Evolutionary conservation across 2,329 filamentous ascomycete species (phyloP).

Genomic region (Sordariomycetes sp.): DNA sequence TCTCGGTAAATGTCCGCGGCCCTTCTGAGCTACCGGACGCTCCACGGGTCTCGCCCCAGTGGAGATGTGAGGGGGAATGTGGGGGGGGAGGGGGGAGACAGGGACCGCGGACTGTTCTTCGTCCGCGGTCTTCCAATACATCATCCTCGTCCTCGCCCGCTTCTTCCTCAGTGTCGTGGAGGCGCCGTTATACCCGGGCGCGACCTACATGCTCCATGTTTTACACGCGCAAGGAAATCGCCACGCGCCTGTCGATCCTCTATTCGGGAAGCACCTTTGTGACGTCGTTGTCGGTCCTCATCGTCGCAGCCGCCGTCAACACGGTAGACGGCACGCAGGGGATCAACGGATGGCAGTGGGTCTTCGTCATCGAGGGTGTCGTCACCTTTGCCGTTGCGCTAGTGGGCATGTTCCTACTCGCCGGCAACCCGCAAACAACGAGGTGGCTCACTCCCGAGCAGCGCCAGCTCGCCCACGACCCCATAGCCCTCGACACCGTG

Average conservation of each 20-base stretch:
- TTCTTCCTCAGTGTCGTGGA: slow-evolving; percentile 21
- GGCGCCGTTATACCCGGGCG: slow-evolving; percentile 22
- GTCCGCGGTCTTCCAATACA: slow-evolving; percentile 12
- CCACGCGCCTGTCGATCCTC: slow-evolving; percentile 44
- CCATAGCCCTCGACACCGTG: slow-evolving; percentile 30
- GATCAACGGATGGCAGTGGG: slow-evolving; percentile 52
- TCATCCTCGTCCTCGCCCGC: slow-evolving; percentile 22
- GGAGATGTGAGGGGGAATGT: not conserved
- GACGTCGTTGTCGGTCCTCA: slow-evolving; percentile 54
- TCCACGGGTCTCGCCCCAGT: not conserved
- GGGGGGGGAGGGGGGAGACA: not conserved
- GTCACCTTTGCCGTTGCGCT: slow-evolving; percentile 20
- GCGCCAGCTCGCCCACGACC: slow-evolving; percentile 26
- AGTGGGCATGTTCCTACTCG: slow-evolving; percentile 17
- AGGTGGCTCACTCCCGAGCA: slow-evolving; percentile 29
- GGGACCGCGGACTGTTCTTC: not conserved
- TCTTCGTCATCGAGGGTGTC: slow-evolving; percentile 55
- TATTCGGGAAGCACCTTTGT: slow-evolving; percentile 50
- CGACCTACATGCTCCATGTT: slow-evolving; percentile 26
- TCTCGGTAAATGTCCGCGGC: not conserved
- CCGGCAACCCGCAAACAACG: slow-evolving; percentile 31
- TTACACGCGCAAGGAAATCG: slow-evolving; percentile 53
- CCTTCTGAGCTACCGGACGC: not conserved
- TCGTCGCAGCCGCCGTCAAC: slow-evolving; percentile 49
- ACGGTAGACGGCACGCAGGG: slow-evolving; percentile 40